A percentile compares a stretch with the other conserved stretches of the same genome.
Evolutionary conservation across 495 filamentous ascomycete species (phyloP).

Genomic region (Cairneyella variabilis): DNA sequence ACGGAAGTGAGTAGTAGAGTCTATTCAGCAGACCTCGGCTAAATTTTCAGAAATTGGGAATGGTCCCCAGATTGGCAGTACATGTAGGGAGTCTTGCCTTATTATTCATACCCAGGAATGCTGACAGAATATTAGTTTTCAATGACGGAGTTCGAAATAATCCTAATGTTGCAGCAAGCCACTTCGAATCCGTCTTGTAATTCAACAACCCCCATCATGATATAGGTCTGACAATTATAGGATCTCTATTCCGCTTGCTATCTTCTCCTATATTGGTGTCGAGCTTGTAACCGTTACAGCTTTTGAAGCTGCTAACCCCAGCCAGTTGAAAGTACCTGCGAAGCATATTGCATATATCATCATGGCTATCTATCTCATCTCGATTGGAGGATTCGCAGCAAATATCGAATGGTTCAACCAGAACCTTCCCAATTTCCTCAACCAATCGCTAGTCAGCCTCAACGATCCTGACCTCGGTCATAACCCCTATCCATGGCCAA

Average conservation of each 20-base stretch:
- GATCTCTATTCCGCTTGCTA: constrained; percentile 39
- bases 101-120: no score
- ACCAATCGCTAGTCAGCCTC: constrained; percentile 2
- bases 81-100: not conserved
- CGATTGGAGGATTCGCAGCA: constrained; percentile 30
- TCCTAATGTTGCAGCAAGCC: constrained; percentile 25
- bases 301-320: constrained; percentile 40
- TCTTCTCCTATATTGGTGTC: constrained; percentile 42
- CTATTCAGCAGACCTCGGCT: not conserved
- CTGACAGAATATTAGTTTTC: constrained; percentile 21
- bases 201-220: not conserved
- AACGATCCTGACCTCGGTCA: not conserved
- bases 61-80: not conserved
- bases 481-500: not conserved
- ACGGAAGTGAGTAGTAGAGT: constrained; percentile 25
- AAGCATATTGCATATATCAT: constrained; percentile 29
- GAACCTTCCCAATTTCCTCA: constrained; percentile 29
- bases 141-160: constrained; percentile 30
- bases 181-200: constrained; percentile 35
- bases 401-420: constrained; percentile 37
- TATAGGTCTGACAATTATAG: constrained; percentile 13
- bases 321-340: constrained; percentile 30
- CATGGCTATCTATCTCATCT: constrained; percentile 27
- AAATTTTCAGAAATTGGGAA: not conserved
- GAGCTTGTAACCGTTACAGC: constrained; percentile 43